A percentile compares a stretch with the other conserved stretches of the same genome.
Evolutionary conservation across 2,329 filamentous ascomycete genomes (phyloP).

Genomic region (Juglanconis juglandina): DNA sequence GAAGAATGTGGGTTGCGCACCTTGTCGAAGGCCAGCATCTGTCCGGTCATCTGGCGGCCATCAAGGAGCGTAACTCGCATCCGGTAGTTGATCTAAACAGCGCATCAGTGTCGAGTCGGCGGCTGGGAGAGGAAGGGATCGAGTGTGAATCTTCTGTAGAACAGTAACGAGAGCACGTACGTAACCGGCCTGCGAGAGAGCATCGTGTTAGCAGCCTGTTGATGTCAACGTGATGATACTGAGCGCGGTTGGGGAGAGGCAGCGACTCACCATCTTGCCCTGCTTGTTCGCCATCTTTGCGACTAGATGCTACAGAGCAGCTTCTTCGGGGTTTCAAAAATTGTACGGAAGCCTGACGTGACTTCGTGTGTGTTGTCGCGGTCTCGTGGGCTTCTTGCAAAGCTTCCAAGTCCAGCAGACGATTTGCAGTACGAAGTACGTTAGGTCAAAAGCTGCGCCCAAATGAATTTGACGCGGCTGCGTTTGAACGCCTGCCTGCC

Average conservation of each 20-base stretch:
- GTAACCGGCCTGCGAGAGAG: slow-evolving; percentile 62
- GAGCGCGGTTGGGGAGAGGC: slow-evolving; percentile 27
- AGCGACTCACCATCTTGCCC: slow-evolving; percentile 91
- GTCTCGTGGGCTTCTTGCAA: slow-evolving; percentile 32
- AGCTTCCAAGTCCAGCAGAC: slow-evolving; percentile 43
- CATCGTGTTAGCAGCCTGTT: slow-evolving; percentile 61
- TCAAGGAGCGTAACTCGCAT: slow-evolving; percentile 97
- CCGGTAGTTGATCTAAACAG: slow-evolving; percentile 89
- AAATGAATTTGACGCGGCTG: slow-evolving; percentile 21
- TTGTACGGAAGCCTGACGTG: slow-evolving; percentile 36
- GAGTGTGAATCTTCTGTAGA: background rate
- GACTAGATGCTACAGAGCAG: slow-evolving; percentile 39
- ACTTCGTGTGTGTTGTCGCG: slow-evolving; percentile 35
- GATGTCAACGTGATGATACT: slow-evolving; percentile 48
- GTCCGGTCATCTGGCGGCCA: slow-evolving; percentile 91
- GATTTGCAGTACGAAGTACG: background rate
- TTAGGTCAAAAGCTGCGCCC: slow-evolving; percentile 5
- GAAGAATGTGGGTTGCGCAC: slow-evolving; percentile 39
- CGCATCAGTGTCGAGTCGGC: slow-evolving; percentile 23
- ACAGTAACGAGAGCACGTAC: slow-evolving; percentile 46
- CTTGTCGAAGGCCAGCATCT: slow-evolving; percentile 99
- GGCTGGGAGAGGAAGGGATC: background rate
- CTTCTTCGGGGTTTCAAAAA: slow-evolving; percentile 43
- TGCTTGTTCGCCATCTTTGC: slow-evolving; percentile 81
- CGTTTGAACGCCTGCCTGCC: slow-evolving; percentile 9